Base-by-base conservation (phyloP, 441 rosid species). In the Croton laevigatus region DNA sequence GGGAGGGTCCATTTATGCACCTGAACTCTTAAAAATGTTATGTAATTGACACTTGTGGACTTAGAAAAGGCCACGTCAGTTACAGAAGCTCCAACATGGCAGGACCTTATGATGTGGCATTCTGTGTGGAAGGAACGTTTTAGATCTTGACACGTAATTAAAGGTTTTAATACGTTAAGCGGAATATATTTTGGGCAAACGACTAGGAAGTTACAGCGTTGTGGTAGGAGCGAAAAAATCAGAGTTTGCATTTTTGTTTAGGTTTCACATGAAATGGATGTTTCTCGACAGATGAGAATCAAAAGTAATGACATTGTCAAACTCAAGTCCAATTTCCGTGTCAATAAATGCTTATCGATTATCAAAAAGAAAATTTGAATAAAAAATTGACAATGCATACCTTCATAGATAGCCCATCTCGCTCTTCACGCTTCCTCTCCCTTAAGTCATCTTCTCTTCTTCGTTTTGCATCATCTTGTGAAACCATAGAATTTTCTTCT, bases 361-460 rank as follows among this genome's bases (percentile, higher is more conserved):
- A 14, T 46, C n/a, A 55, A 23, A 23, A 51, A 36, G 19, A 37
- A 68, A 66, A 59, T 54, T 38, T 14, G 27, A 64, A 45, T 3
- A 23, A 52, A 13, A 3, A 70, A 59, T 36, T 22, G 76, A 51
- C 23, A 9, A 45, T 27, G 23, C 69, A 69, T 82, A 96, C 99
- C 99, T 96, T 96, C 59, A 86, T 37, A 17, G 80, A 49, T 65
- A 83, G 66, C 36, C 69, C 82, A 55, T 96, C 99, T 65, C 98
- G 82, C 46, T 94, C 99, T 71, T 94, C 98, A 64, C 96, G 85
- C 84, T 94, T 96, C 68, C 97, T 83, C 34, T 96, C 99, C 20
- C 98, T 91, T 70, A 90, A 84, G 71, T 96, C 98, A 13, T 96
- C 98, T 60, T 96, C 99, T 83, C 96, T 88, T 83, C 96, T 85